phyloP scores from a whole-genome alignment of 2,329 filamentous ascomycete genomes.

The Neofusicoccum sp. region DNA sequence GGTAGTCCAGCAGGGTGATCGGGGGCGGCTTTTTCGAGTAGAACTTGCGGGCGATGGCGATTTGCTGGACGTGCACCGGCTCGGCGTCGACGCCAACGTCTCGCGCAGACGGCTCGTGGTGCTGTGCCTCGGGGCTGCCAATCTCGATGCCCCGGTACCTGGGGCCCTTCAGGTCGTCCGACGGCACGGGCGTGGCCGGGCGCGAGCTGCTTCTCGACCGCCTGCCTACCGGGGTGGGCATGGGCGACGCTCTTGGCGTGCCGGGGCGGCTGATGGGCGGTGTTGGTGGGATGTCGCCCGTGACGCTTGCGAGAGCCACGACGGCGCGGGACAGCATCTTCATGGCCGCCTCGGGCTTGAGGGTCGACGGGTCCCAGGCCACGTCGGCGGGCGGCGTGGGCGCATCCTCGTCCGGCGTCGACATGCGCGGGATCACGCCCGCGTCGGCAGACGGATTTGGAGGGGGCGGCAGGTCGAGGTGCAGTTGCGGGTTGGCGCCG shows the following conservation, averaged over 20 bases:
- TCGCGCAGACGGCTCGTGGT: conserved; percentile 50
- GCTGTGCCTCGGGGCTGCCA: conserved; percentile 54
- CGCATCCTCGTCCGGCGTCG: conserved; percentile 35
- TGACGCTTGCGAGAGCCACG: conserved; percentile 66
- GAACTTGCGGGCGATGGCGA: conserved; percentile 87
- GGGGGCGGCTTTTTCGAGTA: conserved; percentile 86
- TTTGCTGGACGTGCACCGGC: conserved; percentile 75
- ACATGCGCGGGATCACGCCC: conserved; percentile 42
- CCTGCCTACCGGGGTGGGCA: not conserved
- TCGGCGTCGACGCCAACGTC: conserved; percentile 66
- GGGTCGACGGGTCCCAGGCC: conserved; percentile 69
- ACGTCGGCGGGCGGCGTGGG: conserved; percentile 43
- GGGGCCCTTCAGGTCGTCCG: conserved; percentile 42
- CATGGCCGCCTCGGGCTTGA: conserved; percentile 74
- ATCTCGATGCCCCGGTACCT: conserved; percentile 42
- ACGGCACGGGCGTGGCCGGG: conserved; percentile 42
- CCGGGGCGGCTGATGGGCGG: conserved; percentile 66
- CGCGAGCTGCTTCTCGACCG: conserved; percentile 36
- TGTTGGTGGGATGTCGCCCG: conserved; percentile 80
- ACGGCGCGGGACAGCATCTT: conserved; percentile 69
- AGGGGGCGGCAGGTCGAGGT: conserved; percentile 32
- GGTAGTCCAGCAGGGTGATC: conserved; percentile 81
- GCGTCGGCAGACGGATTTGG: conserved; percentile 45
- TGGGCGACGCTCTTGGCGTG: conserved; percentile 48
- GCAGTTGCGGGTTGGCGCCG: not conserved